phyloP scores from a whole-genome alignment of 441 rosid species.

The Rhodomyrtus psidioides region DNA sequence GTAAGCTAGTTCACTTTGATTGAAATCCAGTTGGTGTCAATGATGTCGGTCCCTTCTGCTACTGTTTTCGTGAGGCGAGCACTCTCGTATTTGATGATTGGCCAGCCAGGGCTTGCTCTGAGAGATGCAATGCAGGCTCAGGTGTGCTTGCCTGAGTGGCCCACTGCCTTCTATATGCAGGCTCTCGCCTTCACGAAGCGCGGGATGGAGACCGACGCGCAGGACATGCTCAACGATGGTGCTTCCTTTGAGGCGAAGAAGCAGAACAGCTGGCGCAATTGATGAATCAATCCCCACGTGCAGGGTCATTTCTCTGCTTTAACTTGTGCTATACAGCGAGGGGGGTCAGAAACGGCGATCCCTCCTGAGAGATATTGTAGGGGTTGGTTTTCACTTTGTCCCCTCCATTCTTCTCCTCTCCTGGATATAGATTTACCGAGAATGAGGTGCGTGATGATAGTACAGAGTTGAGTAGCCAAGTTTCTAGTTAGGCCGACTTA shows the following conservation, averaged over 20 bases:
- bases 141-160: constrained; percentile 94
- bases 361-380: neutral
- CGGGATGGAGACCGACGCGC: constrained; percentile 94
- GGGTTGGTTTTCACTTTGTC: neutral
- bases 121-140: constrained; percentile 98
- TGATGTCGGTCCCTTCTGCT: constrained; percentile 79
- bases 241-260: constrained; percentile 79
- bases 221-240: constrained; percentile 93
- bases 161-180: constrained; percentile 91
- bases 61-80: constrained; percentile 83
- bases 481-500: neutral
- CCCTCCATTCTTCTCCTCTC: neutral
- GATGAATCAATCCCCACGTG: neutral
- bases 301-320: neutral
- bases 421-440: neutral
- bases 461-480: neutral
- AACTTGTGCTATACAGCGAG: neutral
- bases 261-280: constrained; percentile 65
- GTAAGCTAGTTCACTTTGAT: neutral
- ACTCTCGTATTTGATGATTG: constrained; percentile 67
- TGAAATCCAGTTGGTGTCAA: constrained; percentile 69
- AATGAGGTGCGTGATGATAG: neutral
- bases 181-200: constrained; percentile 91
- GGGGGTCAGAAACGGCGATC: neutral
- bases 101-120: constrained; percentile 72